Evolutionary conservation across 148 eudicot species (phyloP).

Genomic region (Oxyria digyna): DNA sequence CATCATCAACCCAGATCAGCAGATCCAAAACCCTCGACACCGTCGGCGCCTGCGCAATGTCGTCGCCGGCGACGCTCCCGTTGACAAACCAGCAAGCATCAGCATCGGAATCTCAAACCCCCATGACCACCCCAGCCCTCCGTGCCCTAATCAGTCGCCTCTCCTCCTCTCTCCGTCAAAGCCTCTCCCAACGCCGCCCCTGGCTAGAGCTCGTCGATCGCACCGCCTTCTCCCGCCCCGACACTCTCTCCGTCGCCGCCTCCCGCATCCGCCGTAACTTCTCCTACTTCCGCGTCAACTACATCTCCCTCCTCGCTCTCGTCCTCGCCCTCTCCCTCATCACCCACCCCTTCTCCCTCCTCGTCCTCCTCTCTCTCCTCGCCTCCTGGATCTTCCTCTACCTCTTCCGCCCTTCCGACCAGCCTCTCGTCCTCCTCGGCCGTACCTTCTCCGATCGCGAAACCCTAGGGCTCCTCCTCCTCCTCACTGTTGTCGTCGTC

Average conservation of each 20-base stretch:
- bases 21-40: background rate
- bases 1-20: background rate
- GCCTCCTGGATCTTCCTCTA: slow-evolving; percentile 56
- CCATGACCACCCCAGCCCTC: slow-evolving; percentile 22
- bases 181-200: slow-evolving; percentile 36
- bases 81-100: background rate
- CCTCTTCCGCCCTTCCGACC: slow-evolving; percentile 42
- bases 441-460: slow-evolving; percentile 42
- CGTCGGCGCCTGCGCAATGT: background rate
- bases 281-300: slow-evolving; percentile 49
- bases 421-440: slow-evolving; percentile 27
- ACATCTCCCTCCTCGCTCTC: slow-evolving; percentile 25
- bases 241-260: slow-evolving; percentile 29
- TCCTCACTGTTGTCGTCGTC: slow-evolving; percentile 23
- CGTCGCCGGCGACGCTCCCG: slow-evolving; percentile 6
- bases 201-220: slow-evolving; percentile 41
- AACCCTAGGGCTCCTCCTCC: slow-evolving; percentile 23
- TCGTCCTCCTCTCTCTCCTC: slow-evolving; percentile 27
- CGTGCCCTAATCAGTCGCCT: slow-evolving; percentile 23
- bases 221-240: slow-evolving; percentile 36
- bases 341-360: slow-evolving; percentile 44
- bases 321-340: slow-evolving; percentile 42
- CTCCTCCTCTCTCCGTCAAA: slow-evolving; percentile 18
- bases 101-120: background rate
- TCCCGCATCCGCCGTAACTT: slow-evolving; percentile 33